Evolutionary conservation across 352 stramenopile species (phyloP), one percentile per base, ranked within the genome.

Genomic region (Phytophthora chlamydospora): DNA sequence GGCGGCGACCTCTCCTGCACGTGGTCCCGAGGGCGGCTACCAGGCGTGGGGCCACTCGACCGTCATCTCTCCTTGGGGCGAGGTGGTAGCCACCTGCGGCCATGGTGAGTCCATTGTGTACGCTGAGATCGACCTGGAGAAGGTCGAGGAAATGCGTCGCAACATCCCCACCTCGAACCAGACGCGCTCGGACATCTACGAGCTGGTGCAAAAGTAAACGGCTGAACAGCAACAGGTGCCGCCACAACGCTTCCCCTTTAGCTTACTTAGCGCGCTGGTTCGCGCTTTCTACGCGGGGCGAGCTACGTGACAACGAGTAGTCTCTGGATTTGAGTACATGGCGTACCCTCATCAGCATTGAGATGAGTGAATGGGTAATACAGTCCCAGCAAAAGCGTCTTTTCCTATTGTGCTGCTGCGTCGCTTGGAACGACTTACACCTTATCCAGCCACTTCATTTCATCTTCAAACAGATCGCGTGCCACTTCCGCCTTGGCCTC

Each of bases 11-110:
- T 99, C 96, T 55, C 98, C 98, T 33, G 97, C 98, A 11, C 83
- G 98, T 58, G 96, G 93, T 14, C 85, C 88, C 3, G 80, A 98
- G 67, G 90, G 91, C 9, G 90, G 96, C 40, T 99, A 99, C 80
- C 97, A 99, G 65, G 98, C 98, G 3, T 99, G 97, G 97, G 98
- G 98, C 27, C 97, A 99, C 85, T 99, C 93, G 29, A 97, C 95
- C 0, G 85, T 98, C 10, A 85, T 99, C 16, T 97, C 91, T 27
- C 98, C 98, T 0, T 99, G 98, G 97, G 98, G 97, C 14, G 93
- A 98, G 47, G 88, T 99, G 16, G 71, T 99, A 7, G 93, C 93
- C 24, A 99, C 93, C 3, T 98, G 93, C 43, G 96, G 91, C 24
- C 92, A 99, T 72, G 80, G 78, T 9, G 88, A 96, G 39, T 83